Conservation (phyloP, 352 stramenopile genomes). For the Phytophthora pistaciae region DNA sequence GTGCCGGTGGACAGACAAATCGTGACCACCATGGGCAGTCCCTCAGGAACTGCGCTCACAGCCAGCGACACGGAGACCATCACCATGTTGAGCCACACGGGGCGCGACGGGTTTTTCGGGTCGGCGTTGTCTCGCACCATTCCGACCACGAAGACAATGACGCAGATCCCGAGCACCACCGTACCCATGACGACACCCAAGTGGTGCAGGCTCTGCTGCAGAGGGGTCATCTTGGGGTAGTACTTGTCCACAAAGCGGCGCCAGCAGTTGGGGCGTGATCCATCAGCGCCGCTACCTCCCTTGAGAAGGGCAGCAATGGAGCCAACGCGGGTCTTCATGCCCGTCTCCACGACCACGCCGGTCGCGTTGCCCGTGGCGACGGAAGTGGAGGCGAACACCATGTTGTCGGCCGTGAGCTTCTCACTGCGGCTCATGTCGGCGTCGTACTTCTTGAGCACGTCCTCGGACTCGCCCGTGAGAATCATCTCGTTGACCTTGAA, state of each 20-base stretch:
- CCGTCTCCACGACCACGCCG: constrained; percentile 70
- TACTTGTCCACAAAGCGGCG: constrained; percentile 70
- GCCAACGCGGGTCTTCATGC: constrained; percentile 71
- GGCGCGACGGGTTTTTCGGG: constrained; percentile 80
- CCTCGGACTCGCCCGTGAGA: constrained; percentile 93
- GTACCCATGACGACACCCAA: constrained; percentile 93
- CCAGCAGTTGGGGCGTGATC: constrained; percentile 53
- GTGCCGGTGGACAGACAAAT: constrained; percentile 80
- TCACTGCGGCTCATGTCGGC: constrained; percentile 50
- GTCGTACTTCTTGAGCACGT: constrained; percentile 78
- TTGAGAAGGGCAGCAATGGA: constrained; percentile 72
- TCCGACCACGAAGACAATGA: constrained; percentile 94
- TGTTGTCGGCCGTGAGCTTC: constrained; percentile 82
- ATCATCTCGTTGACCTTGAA: constrained; percentile 95
- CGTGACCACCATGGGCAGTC: constrained; percentile 81
- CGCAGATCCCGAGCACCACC: constrained; percentile 88
- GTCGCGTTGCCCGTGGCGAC: constrained; percentile 73
- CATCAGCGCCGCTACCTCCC: constrained; percentile 31
- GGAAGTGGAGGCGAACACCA: constrained; percentile 93
- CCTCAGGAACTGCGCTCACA: constrained; percentile 79
- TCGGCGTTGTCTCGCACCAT: constrained; percentile 72
- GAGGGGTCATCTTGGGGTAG: constrained; percentile 85
- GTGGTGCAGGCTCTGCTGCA: constrained; percentile 94
- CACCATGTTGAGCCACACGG: constrained; percentile 94
- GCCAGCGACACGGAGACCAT: constrained; percentile 93